Percentiles rank a stretch among this genome's conserved stretches.
Evolutionary conservation across 345 rosid species (phyloP).

Genomic region (Lenwebbia sp.): DNA sequence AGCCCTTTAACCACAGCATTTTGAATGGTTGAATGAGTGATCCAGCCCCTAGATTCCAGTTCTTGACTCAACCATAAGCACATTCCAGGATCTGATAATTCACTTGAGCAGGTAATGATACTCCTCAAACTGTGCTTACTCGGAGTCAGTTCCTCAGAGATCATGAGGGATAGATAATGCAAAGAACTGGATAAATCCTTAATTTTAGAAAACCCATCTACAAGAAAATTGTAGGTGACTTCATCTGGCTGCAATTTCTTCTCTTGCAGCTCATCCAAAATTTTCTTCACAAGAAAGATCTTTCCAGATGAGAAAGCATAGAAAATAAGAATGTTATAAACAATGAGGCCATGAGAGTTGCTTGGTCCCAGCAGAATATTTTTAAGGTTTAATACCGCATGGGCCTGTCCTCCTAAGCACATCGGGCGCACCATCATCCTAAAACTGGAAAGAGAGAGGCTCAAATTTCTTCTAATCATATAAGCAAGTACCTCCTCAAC

Average conservation of each 20-base stretch:
- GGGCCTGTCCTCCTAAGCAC: slow-evolving; percentile 34
- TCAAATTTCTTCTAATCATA: slow-evolving; percentile 30
- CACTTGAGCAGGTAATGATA: slow-evolving; percentile 25
- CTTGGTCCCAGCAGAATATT: slow-evolving; percentile 30
- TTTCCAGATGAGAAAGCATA: slow-evolving; percentile 34
- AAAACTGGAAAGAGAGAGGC: slow-evolving; percentile 35
- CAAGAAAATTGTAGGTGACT: slow-evolving; percentile 55
- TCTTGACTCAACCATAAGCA: slow-evolving; percentile 38
- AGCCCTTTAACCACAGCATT: slow-evolving; percentile 35
- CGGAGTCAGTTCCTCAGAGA: slow-evolving; percentile 40
- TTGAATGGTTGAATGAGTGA: slow-evolving; percentile 32
- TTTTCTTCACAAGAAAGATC: slow-evolving; percentile 11
- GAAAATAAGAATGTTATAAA: slow-evolving; percentile 51
- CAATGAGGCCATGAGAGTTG: slow-evolving; percentile 9
- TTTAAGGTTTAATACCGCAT: slow-evolving; percentile 36
- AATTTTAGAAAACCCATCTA: slow-evolving; percentile 37
- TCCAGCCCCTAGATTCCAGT: slow-evolving; percentile 44
- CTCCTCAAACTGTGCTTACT: slow-evolving; percentile 48
- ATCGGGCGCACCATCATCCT: slow-evolving; percentile 30
- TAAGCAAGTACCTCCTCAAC: slow-evolving; percentile 30
- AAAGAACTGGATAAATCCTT: slow-evolving; percentile 29
- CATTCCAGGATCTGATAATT: slow-evolving; percentile 29
- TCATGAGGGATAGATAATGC: slow-evolving; percentile 46
- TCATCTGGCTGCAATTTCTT: slow-evolving; percentile 36
- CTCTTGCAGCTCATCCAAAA: slow-evolving; percentile 36